Conservation (phyloP, 2,329 filamentous ascomycete species). For the Sarocladium oryzae region DNA sequence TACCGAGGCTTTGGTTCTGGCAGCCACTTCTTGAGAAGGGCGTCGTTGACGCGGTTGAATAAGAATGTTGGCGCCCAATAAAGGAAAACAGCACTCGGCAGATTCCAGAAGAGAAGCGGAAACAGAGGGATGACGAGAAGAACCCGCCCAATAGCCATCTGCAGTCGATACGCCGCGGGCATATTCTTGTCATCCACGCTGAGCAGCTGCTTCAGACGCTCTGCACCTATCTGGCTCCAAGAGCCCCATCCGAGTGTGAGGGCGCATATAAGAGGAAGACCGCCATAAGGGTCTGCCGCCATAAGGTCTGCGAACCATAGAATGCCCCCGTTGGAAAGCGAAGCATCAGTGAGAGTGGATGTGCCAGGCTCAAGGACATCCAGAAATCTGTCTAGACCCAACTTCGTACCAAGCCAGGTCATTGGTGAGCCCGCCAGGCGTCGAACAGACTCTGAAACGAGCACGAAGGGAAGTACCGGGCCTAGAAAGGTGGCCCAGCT, state of each 20-base stretch:
- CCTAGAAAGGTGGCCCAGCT: slow-evolving; percentile 30
- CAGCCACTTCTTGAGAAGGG: slow-evolving; percentile 13
- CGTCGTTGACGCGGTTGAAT: slow-evolving; percentile 27
- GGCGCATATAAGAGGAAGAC: slow-evolving; percentile 36
- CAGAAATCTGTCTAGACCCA: slow-evolving; percentile 21
- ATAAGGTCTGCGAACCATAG: slow-evolving; percentile 52
- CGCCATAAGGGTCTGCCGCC: slow-evolving; percentile 42
- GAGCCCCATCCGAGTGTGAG: slow-evolving; percentile 21
- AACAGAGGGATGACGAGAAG: slow-evolving; percentile 27
- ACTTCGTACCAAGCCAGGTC: slow-evolving; percentile 23
- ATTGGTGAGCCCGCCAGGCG: slow-evolving; percentile 32
- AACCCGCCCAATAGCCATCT: slow-evolving; percentile 20
- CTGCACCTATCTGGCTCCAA: slow-evolving; percentile 23
- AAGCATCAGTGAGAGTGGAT: slow-evolving; percentile 25
- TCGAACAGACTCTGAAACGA: slow-evolving; percentile 43
- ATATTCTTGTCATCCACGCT: slow-evolving; percentile 15
- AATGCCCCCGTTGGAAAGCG: slow-evolving; percentile 41
- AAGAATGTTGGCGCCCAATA: slow-evolving; percentile 33
- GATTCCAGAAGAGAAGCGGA: slow-evolving; percentile 26
- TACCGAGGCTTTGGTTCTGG: not conserved
- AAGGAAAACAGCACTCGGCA: slow-evolving; percentile 34
- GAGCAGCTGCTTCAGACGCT: slow-evolving; percentile 22
- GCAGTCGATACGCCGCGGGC: slow-evolving; percentile 17
- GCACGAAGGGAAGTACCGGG: slow-evolving; percentile 40
- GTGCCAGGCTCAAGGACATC: slow-evolving; percentile 16